These are phyloP conservation scores for Fusarium sp. DNA, from an alignment of 2,329 filamentous ascomycete species.

Conservation along the genomic window DNA sequence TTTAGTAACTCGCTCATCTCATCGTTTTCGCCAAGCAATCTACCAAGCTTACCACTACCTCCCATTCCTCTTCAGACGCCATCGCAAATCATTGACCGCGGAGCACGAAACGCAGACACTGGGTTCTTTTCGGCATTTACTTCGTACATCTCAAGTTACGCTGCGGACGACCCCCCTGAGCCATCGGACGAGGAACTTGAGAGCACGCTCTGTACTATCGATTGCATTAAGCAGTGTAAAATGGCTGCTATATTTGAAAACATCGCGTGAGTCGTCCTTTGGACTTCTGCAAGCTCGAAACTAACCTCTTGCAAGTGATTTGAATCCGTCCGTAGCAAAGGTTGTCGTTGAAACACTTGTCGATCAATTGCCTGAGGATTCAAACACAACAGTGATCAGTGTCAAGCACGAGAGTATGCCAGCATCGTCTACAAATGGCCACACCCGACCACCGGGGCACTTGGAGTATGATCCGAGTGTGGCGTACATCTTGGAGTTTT, in stretches of 20 bases:
- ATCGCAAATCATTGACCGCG: constrained; percentile 91
- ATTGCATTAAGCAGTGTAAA: constrained; percentile 91
- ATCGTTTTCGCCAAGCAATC: constrained; percentile 74
- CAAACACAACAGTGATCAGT: constrained; percentile 79
- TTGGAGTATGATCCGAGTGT: constrained; percentile 85
- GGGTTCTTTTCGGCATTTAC: constrained; percentile 95
- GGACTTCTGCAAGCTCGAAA: neutral
- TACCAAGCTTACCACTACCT: constrained; percentile 75
- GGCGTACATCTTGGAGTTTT: constrained; percentile 91
- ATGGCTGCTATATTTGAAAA: constrained; percentile 86
- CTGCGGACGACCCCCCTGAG: constrained; percentile 96
- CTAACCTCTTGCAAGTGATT: constrained; percentile 46
- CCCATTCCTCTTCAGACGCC: constrained; percentile 91
- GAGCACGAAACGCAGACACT: constrained; percentile 78
- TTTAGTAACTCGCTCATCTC: constrained; percentile 96
- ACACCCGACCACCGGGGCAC: constrained; percentile 47
- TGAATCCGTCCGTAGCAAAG: constrained; percentile 49
- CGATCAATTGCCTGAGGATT: constrained; percentile 87
- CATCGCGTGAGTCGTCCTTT: constrained; percentile 70
- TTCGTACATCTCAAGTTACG: constrained; percentile 98
- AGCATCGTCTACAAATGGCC: constrained; percentile 68
- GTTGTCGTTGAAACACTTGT: constrained; percentile 75
- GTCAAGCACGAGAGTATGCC: constrained; percentile 87
- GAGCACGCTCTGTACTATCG: constrained; percentile 92
- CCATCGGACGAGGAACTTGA: constrained; percentile 97